Percentiles rank a stretch among this genome's conserved stretches.
Conservation (phyloP, 352 stramenopile species). For the Globisporangium solare region DNA sequence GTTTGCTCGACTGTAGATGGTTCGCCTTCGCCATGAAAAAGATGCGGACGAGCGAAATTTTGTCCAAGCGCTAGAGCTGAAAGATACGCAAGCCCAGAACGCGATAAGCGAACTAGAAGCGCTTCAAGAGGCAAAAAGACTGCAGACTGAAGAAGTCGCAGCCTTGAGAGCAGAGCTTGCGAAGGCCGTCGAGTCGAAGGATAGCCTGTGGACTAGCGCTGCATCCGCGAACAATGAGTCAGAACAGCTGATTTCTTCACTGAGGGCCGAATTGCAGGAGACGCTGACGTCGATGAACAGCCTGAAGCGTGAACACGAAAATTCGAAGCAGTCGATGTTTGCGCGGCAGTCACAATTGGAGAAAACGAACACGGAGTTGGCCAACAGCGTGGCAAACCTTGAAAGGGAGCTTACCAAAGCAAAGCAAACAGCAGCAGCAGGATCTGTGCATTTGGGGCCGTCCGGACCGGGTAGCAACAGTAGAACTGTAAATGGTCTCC, state of each 20-base stretch:
- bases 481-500: slow-evolving; percentile 7
- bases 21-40: slow-evolving; percentile 50
- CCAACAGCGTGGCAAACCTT: slow-evolving; percentile 55
- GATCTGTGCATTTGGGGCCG: background rate
- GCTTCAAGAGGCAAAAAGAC: slow-evolving; percentile 28
- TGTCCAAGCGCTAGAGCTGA: slow-evolving; percentile 64
- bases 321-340: slow-evolving; percentile 68
- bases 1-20: slow-evolving; percentile 20
- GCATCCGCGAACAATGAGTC: slow-evolving; percentile 66
- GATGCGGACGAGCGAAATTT: slow-evolving; percentile 70
- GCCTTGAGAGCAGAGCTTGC: slow-evolving; percentile 42
- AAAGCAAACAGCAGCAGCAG: slow-evolving; percentile 19
- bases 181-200: slow-evolving; percentile 54
- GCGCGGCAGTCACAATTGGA: slow-evolving; percentile 70
- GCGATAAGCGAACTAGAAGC: slow-evolving; percentile 37
- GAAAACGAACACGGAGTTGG: slow-evolving; percentile 68
- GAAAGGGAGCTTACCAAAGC: slow-evolving; percentile 51
- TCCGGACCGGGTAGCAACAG: background rate
- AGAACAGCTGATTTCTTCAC: slow-evolving; percentile 51
- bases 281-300: slow-evolving; percentile 47
- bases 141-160: slow-evolving; percentile 34
- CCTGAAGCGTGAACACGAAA: slow-evolving; percentile 60
- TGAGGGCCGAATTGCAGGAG: slow-evolving; percentile 64
- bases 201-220: slow-evolving; percentile 61
- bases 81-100: slow-evolving; percentile 54